These are phyloP conservation scores for Brettanomyces sp. DNA, from an alignment of 805 yeast genomes.

Conservation along the genomic window DNA sequence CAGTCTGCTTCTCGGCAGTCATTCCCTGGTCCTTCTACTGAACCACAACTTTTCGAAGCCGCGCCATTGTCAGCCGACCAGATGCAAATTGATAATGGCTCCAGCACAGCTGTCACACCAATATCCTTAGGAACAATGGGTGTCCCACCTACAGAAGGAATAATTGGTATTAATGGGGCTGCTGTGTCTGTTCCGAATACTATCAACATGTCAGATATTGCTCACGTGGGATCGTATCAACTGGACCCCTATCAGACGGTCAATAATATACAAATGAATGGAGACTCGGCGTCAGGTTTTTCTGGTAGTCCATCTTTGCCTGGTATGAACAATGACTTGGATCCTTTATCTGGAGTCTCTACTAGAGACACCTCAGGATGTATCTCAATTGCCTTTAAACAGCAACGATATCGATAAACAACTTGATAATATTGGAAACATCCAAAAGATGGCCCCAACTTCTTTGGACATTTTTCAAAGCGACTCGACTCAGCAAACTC, in stretches of 20 bases:
- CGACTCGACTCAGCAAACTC: neutral
- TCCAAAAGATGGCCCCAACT: conserved; percentile 1
- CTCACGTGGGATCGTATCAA: neutral
- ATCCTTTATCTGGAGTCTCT: too few relatives aligned
- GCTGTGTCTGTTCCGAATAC: neutral
- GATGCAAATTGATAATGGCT: too few relatives aligned
- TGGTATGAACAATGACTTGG: too few relatives aligned
- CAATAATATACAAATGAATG: neutral
- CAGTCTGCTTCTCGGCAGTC: conserved; percentile 16
- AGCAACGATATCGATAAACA: too few relatives aligned
- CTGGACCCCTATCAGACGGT: neutral
- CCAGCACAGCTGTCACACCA: too few relatives aligned
- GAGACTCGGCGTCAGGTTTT: neutral
- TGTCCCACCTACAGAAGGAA: too few relatives aligned
- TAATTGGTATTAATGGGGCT: too few relatives aligned
- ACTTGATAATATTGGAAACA: too few relatives aligned
- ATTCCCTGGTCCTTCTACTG: conserved; percentile 34
- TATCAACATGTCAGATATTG: neutral
- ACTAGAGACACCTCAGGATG: too few relatives aligned
- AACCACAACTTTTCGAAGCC: conserved; percentile 29
- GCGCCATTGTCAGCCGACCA: conserved; percentile 23
- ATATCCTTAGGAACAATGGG: too few relatives aligned
- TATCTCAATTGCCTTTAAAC: too few relatives aligned
- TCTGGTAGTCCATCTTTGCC: too few relatives aligned
- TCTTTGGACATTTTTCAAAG: conserved; percentile 1